Conservation (phyloP, 1,139 yeast species). For the Yamadazyma diddensiae region DNA sequence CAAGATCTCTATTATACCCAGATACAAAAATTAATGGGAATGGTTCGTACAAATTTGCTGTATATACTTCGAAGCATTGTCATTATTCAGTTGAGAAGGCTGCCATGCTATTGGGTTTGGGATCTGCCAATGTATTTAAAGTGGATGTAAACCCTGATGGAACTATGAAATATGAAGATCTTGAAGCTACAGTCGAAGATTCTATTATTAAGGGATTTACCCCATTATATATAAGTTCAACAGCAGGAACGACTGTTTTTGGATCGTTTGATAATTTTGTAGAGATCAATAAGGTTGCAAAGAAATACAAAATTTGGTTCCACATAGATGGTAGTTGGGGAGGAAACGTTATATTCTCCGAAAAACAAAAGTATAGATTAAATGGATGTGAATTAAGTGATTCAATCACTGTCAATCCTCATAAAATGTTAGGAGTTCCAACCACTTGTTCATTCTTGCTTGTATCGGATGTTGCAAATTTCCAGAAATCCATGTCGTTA, state of each 20-base stretch:
- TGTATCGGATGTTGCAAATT: constrained; percentile 62
- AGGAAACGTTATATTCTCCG: constrained; percentile 73
- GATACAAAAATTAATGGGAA: constrained; percentile 69
- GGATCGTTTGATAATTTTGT: constrained; percentile 77
- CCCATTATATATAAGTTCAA: constrained; percentile 75
- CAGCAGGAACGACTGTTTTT: constrained; percentile 88
- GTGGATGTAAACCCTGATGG: constrained; percentile 60
- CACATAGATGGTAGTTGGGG: constrained; percentile 95
- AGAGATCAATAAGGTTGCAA: constrained; percentile 53
- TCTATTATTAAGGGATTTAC: constrained; percentile 54
- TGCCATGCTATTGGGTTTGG: constrained; percentile 74
- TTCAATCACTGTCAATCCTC: constrained; percentile 84
- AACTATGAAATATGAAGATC: constrained; percentile 47
- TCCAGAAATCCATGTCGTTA: constrained; percentile 72
- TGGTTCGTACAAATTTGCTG: constrained; percentile 53
- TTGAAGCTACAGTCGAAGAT: constrained; percentile 44
- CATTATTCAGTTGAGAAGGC: constrained; percentile 85
- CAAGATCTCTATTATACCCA: constrained; percentile 64
- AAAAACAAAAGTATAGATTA: constrained; percentile 44
- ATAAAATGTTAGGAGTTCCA: constrained; percentile 89
- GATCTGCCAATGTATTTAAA: constrained; percentile 61
- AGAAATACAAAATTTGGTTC: constrained; percentile 60
- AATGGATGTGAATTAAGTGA: constrained; percentile 65
- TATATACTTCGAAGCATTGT: constrained; percentile 69
- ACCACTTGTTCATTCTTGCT: constrained; percentile 80